Percentiles rank a stretch among this genome's conserved stretches.
Evolutionary conservation across 192 early-diverging fungal genomes (phyloP).

Genomic region (Blastocladiella britannica): DNA sequence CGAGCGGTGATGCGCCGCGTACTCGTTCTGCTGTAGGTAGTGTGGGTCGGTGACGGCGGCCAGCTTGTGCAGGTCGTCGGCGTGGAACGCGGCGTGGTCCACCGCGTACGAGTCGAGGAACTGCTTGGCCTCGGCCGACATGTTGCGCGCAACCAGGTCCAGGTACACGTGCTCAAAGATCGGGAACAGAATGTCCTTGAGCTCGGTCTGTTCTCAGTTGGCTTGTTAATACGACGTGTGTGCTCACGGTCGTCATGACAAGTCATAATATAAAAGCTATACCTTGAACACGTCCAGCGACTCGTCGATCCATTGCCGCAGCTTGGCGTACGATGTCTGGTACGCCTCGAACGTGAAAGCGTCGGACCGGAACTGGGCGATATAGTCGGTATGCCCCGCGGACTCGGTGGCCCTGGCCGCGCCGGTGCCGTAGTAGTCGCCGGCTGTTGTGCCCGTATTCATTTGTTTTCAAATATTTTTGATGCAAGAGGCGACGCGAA

Average conservation of each 20-base stretch:
- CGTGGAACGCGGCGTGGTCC: conserved; percentile 60
- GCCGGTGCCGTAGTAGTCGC: too few species aligned
- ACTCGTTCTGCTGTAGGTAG: conserved; percentile 60
- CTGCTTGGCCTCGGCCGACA: conserved; percentile 18
- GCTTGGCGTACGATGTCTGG: conserved; percentile 47
- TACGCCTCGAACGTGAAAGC: conserved; percentile 45
- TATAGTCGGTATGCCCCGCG: not conserved
- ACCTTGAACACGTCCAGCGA: conserved; percentile 73
- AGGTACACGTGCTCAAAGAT: conserved; percentile 82
- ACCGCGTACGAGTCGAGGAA: conserved; percentile 55
- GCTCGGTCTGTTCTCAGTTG: conserved; percentile 39
- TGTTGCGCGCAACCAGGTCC: conserved; percentile 7
- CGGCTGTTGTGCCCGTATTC: too few species aligned
- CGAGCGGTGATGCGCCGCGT: conserved; percentile 52
- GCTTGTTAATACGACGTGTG: too few species aligned
- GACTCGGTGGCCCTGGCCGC: not conserved
- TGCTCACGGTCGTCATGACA: not conserved
- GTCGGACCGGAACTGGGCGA: not conserved
- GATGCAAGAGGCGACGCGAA: too few species aligned
- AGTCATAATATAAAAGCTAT: not conserved
- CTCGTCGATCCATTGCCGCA: conserved; percentile 76
- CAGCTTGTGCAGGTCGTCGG: conserved; percentile 45
- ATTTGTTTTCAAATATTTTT: too few species aligned
- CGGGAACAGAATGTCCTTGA: conserved; percentile 65
- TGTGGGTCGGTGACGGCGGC: conserved; percentile 42